phyloP scores from a whole-genome alignment of 495 filamentous ascomycete genomes.

The Podospora fimiseda region DNA sequence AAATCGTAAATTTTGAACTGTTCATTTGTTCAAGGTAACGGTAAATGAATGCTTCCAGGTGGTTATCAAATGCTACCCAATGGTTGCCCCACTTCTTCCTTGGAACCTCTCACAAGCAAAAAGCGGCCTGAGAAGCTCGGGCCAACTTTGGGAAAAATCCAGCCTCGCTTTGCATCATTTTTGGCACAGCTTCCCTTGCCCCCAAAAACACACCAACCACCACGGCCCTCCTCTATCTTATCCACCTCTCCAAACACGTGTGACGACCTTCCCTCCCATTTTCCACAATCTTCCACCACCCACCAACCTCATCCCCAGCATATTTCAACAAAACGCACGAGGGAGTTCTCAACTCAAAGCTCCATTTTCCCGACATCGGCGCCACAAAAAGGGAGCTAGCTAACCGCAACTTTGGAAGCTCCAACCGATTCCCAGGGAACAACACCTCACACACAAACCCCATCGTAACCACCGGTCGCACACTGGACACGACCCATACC shows the following conservation, averaged over 20 bases:
- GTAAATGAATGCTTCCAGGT: no score
- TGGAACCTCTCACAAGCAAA: not conserved
- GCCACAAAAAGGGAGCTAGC: no score
- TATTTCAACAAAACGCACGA: not conserved
- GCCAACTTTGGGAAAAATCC: constrained; percentile 23
- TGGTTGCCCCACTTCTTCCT: constrained; percentile 5
- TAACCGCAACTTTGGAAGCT: no score
- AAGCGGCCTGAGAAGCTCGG: constrained; percentile 22
- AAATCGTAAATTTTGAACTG: no score
- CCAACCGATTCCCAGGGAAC: no score
- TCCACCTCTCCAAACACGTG: constrained; percentile 21
- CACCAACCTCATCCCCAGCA: constrained; percentile 4
- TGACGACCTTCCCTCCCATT: constrained; percentile 12
- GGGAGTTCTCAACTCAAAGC: not conserved
- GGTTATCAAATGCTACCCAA: no score
- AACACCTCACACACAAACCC: not conserved
- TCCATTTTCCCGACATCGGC: not conserved
- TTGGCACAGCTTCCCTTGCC: constrained; percentile 14
- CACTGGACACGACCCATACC: constrained; percentile 3
- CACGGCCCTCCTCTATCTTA: constrained; percentile 19
- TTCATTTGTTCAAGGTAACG: no score
- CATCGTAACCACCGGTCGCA: not conserved
- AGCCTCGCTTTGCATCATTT: constrained; percentile 27
- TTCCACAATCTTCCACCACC: constrained; percentile 6
- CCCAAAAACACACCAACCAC: constrained; percentile 19